Percentiles rank a stretch among this genome's conserved stretches.
Evolutionary conservation across 2,329 filamentous ascomycete genomes (phyloP).

Genomic region (Cordyceps tenuipes): DNA sequence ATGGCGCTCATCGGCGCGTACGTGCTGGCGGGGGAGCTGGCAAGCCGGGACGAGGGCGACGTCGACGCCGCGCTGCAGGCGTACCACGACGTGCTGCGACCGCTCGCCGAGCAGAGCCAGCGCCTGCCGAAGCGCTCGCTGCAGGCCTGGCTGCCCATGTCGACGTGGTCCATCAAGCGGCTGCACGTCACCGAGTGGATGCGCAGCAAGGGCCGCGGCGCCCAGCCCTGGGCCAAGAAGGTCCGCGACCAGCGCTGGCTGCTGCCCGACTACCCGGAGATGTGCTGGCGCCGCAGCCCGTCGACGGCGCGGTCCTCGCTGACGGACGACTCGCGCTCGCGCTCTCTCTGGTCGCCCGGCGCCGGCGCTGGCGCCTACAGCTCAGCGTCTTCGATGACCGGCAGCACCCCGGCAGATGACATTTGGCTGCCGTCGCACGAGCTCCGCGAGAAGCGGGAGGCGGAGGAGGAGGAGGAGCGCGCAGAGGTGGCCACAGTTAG

Average conservation of each 20-base stretch:
- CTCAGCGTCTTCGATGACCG: background rate
- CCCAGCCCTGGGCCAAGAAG: conserved; percentile 3
- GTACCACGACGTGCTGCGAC: background rate
- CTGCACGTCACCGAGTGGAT: conserved; percentile 9
- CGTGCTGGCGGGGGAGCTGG: conserved; percentile 9
- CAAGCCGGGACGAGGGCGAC: background rate
- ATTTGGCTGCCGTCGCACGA: conserved; percentile 7
- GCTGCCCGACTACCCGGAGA: conserved; percentile 9
- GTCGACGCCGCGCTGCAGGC: background rate
- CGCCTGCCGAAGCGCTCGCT: conserved; percentile 1
- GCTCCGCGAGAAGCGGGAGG: background rate
- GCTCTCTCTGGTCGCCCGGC: background rate
- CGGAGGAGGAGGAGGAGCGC: background rate
- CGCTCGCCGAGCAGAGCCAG: conserved; percentile 2
- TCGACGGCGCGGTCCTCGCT: conserved; percentile 3
- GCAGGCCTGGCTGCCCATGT: conserved; percentile 4
- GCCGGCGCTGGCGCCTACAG: background rate
- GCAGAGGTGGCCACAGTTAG: background rate
- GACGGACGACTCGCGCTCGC: background rate
- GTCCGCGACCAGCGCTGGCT: background rate
- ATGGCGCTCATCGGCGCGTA: conserved; percentile 10
- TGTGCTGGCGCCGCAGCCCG: conserved; percentile 14
- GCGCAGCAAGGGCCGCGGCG: background rate
- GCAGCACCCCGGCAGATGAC: background rate
- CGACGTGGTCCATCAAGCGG: conserved; percentile 4